Conservation (phyloP, 139 green algal genomes). For the Picochlorum sp. region DNA sequence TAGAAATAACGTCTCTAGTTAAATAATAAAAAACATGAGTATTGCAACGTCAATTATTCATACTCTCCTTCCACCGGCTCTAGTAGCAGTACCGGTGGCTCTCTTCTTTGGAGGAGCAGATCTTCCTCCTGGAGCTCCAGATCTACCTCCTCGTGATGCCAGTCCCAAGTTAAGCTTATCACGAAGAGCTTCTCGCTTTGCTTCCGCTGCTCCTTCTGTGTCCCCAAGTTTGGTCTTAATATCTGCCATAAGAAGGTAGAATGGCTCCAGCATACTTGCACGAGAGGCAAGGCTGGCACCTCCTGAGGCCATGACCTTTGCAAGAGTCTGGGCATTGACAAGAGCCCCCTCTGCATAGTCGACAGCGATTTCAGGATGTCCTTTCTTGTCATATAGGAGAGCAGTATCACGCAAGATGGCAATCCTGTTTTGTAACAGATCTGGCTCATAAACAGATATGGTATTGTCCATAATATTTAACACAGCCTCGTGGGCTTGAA, state of each 20-base stretch:
- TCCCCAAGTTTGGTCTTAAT: conserved; percentile 23
- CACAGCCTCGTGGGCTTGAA: conserved; percentile 17
- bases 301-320: not conserved
- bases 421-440: conserved; percentile 23
- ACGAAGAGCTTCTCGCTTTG: not conserved
- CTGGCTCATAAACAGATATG: conserved; percentile 26
- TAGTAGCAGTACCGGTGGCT: not conserved
- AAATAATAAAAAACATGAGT: no score
- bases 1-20: no score
- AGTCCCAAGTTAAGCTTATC: not conserved
- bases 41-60: no score
- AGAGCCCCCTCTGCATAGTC: conserved; percentile 23
- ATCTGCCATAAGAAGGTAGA: conserved; percentile 15
- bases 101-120: not conserved
- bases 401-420: conserved; percentile 22
- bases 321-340: conserved; percentile 15
- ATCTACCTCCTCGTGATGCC: not conserved
- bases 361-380: conserved; percentile 10
- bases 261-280: conserved; percentile 19
- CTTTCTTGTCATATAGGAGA: conserved; percentile 13
- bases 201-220: conserved; percentile 14
- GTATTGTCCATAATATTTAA: conserved; percentile 21
- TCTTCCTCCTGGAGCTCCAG: not conserved
- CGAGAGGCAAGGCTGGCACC: not conserved
- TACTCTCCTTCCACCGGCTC: conserved; percentile 3